Base-by-base conservation (phyloP, 1,139 yeast genomes). In the Scheffersomyces parashehatae region DNA sequence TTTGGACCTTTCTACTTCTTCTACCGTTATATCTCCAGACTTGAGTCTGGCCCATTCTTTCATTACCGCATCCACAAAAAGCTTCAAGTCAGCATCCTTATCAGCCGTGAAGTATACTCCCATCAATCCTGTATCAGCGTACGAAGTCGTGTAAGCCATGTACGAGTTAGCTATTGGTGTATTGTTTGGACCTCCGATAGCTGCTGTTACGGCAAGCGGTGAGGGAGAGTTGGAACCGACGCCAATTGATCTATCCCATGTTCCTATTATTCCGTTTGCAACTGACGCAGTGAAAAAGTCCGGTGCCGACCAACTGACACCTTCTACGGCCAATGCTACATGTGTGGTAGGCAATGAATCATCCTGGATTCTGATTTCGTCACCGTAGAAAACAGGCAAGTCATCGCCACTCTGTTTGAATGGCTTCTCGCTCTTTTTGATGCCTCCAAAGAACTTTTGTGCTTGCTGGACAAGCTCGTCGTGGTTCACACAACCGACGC, bases 101-200 rank as follows among this genome's bases (percentile, higher is more conserved):
- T 93, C 97, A 20, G 95, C 83, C 12, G 91, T 90, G 52, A 93
- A 77, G 65, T 93, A 93, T 57, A 91, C 86, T 31, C 99, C 99
- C 97, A 97, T 90, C 44, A 93, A 74, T 3, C 99, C 99, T 5
- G 97, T 88, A 67, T 93, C 99, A 8, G 97, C 93, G 68, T 93
- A 93, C 2, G 97, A 88, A 4, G 99, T 95, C 26, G 97, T 88
- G 69, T 91, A 93, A 3, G 97, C 90, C 95, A 90, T 85, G 70
- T 86, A 93, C 4, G 96, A 87, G 68, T 93, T 93, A 42, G 97
- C 97, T 48, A 90, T 73, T 6, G 88, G 85, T 6, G 66, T 56
- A 30, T 70, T 68, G 7, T 63, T 59, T 1, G 71, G 67, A 10
- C 81, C 82, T 42, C 85, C 81, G 50, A 87, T 80, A 34, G 88